Evolutionary conservation across 176 grass and related monocot genomes (phyloP).

Genomic region (Canna indica): DNA sequence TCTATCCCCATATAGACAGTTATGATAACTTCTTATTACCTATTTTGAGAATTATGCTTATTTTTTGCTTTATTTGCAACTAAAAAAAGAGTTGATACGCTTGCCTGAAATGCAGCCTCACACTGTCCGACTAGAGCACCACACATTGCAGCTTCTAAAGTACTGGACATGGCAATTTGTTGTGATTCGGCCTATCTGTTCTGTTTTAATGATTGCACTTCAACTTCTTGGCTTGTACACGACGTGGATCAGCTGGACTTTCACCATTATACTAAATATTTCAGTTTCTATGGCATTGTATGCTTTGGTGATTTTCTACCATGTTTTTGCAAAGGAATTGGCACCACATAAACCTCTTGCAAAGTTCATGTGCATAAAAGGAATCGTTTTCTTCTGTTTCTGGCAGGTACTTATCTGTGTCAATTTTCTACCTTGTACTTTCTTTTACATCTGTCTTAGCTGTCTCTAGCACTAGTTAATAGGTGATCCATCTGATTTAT

Average conservation of each 20-base stretch:
- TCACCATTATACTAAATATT: slow-evolving; percentile 84
- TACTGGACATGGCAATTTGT: slow-evolving; percentile 99
- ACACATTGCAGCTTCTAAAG: slow-evolving; percentile 82
- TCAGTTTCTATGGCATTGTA: slow-evolving; percentile 94
- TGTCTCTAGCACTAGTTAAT: not conserved
- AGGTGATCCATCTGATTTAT: not conserved
- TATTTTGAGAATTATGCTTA: not conserved
- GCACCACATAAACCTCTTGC: slow-evolving; percentile 89
- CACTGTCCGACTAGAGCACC: slow-evolving; percentile 69
- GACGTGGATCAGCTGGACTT: slow-evolving; percentile 77
- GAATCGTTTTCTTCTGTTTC: slow-evolving; percentile 96
- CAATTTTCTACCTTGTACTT: not conserved
- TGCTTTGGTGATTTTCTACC: slow-evolving; percentile 85
- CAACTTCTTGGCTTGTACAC: slow-evolving; percentile 83
- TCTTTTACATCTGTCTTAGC: not conserved
- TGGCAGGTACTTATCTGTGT: slow-evolving; percentile 62
- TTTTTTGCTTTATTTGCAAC: not conserved
- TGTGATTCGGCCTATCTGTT: slow-evolving; percentile 71
- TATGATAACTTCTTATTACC: not conserved
- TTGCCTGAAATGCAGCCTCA: slow-evolving; percentile 36
- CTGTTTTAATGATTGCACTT: slow-evolving; percentile 69
- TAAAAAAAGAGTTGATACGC: not conserved
- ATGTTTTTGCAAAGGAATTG: slow-evolving; percentile 92
- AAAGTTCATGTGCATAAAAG: slow-evolving; percentile 96
- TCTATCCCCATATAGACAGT: not conserved